Base-by-base conservation (phyloP, 1,284 basidiomycete species). In the Leccinum solheimii region DNA sequence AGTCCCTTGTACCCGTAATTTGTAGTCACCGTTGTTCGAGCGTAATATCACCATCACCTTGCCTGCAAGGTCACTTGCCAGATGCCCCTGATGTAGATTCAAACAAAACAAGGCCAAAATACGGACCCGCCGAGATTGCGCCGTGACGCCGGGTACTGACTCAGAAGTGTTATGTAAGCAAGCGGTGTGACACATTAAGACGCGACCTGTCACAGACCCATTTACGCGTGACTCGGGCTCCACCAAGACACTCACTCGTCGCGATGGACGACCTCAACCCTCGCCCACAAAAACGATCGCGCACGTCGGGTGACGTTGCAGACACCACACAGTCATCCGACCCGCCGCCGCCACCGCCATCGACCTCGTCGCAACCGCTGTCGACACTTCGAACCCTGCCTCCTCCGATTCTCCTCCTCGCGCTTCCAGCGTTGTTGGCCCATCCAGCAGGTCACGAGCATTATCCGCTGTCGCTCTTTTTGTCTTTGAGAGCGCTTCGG, bases 361-460 rank as follows among this genome's bases (percentile, higher is more conserved):
- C 49, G n/a, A 11, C 57, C 11, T 45, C 53, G 19, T 7, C 51
- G 9, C 61, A 53, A 50, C 38, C 56, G 27, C 13, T 21, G 30
- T 56, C 63, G 11, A 36, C 62, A 11, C 59, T 75, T 9, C 64
- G 62, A 14, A 77, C 79, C 1, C 70, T 87, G 1, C 84, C 86
- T 0, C 72, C 79, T 2, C 72, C 79, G 5, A 72, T 79, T 4
- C 77, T 90, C 7, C 81, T 90, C 14, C 78, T 90, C 11, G 79
- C 83, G 8, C 74, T 91, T 2, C 88, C 89, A 2, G 74, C 76
- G 0, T 72, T 90, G 16, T 75, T 91, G 16, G 72, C 80, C 1
- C 84, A 87, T 62, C 88, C 88, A 5, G 86, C 88, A 1, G 82
- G 80, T 4, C 86, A 89, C 66, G 78, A 73, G 13, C 69, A 78